Evolutionary conservation across 495 filamentous ascomycete species (phyloP), one percentile per base, ranked within the genome.

Genomic region (Margaritispora aquatica): DNA sequence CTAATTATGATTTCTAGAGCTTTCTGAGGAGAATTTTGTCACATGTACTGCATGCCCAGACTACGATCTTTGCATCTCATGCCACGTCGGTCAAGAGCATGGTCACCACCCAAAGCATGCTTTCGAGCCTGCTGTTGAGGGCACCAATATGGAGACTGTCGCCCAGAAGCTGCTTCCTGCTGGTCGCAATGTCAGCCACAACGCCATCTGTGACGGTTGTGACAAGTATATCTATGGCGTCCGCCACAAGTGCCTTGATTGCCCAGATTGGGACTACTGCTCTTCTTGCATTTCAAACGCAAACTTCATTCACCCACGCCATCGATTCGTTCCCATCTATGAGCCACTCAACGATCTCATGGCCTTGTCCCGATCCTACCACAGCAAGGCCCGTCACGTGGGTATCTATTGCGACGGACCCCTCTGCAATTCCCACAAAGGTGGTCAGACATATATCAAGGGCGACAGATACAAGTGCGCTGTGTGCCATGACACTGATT

Each of bases 231-330:
- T 98, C 65, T 80, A 81, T 67, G 94, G 94, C 65, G 83, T 96
- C 46, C 93, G 94, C 65, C 88, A 97, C 82, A 99, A 99, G 80
- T 99, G 94, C 75, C 78, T 97, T 63, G 86, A 88, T 66, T 99
- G 94, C 78, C 94, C 95, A 27, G 94, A 99, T 69, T 99, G 89
- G 89, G 94, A 99, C 64, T 96, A 88, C 75, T 99, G 94, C 76
- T 79, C 80, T n/a, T 74, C 78, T 3, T 99, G 94, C 73, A 72
- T 88, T 53, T 72, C 77, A 59, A 82, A 76, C 65, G 85, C 89
- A 26, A 63, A 71, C 26, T 76, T 83, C 65, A 84, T 75, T 55
- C 94, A 99, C 68, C 83, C 89, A 27, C 78, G 81, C 27, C 94
- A 99, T 72, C 89, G 95, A 59, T 97, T 99, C 73, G 90, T 90